Evolutionary conservation across 2,329 filamentous ascomycete genomes (phyloP).

Genomic region (Cytospora leucostoma): DNA sequence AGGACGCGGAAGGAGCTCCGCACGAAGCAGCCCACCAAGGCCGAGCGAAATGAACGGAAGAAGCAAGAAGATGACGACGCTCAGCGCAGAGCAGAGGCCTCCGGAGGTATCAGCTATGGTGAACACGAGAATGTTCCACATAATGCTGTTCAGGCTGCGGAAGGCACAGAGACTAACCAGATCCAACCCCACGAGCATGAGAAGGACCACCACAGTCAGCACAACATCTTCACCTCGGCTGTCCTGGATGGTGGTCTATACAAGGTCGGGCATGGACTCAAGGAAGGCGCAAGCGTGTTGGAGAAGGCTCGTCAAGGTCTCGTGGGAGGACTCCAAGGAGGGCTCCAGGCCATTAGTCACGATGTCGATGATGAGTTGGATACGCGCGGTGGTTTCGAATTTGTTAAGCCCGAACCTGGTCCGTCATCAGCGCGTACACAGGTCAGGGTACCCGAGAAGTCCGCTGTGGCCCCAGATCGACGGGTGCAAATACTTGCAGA

Average conservation of each 20-base stretch:
- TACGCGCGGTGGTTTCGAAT: conserved; percentile 57
- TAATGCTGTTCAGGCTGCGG: conserved; percentile 47
- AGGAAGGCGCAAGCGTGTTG: conserved; percentile 46
- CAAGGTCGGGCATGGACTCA: conserved; percentile 54
- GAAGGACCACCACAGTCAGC: conserved; percentile 9
- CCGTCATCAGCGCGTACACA: conserved; percentile 30
- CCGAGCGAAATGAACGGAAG: conserved; percentile 49
- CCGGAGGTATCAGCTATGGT: conserved; percentile 53
- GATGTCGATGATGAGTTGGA: conserved; percentile 56
- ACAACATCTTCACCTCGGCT: conserved; percentile 5
- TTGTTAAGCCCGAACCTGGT: conserved; percentile 32
- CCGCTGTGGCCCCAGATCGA: conserved; percentile 22
- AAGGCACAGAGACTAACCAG: conserved; percentile 34
- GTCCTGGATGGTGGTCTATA: conserved; percentile 40
- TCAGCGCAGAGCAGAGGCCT: conserved; percentile 50
- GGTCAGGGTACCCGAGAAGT: conserved; percentile 33
- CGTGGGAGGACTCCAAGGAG: conserved; percentile 47
- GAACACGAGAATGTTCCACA: conserved; percentile 57
- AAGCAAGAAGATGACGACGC: conserved; percentile 54
- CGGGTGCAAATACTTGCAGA: conserved; percentile 37
- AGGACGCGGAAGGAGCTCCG: conserved; percentile 56
- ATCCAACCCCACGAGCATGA: conserved; percentile 33
- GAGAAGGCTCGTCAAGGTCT: conserved; percentile 48
- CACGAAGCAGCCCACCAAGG: conserved; percentile 52
- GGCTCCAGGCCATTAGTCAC: conserved; percentile 49